Base-by-base conservation (phyloP, 2,329 filamentous ascomycete genomes). In the Diaporthe sp. region DNA sequence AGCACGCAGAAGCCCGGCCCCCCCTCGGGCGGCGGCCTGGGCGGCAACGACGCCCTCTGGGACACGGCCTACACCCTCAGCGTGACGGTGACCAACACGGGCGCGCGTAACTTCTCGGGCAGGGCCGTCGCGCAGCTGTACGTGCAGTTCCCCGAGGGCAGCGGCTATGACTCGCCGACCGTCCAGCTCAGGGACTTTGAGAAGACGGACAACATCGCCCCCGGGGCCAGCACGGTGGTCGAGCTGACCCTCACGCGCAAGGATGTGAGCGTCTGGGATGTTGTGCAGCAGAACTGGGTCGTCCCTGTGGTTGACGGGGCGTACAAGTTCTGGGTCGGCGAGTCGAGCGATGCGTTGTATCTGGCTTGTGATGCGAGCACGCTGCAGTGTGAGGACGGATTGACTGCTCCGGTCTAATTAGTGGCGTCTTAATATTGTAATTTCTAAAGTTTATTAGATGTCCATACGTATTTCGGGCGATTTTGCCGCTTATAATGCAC, bases 11-110 rank as follows among this genome's bases (percentile, higher is more conserved):
- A 78, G 38, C 55, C 80, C 3, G 79, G 77, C 17, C 81, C 79
- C 0, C 78, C 82, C 1, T 91, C 93, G 0, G 93, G 72, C 55
- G 75, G 93, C 64, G 93, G 93, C 72, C 88, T 90, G 77, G 91
- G 92, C 77, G 92, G 92, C 9, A 92, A 93, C 81, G 90, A 91
- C 1, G 87, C 88, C 45, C 86, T 93, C 40, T 93, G 87, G 82
- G 87, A 89, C 38, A 81, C 84, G 0, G 82, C 88, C 58, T 84
- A 87, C 50, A 78, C 84, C 40, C 84, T 89, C 19, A 80, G 80
- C 1, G 83, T 87, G 2, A 84, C 82, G 0, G 81, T 92, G 4
- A 83, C 84, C 45, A 92, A 92, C 79, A 83, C 82, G 0, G 89
- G 88, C 5, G 61, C 68, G 30, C 69, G 58, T 4, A 64, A 40